These are phyloP conservation scores for Fusarium stilboides DNA, from an alignment of 2,329 filamentous ascomycete genomes.

Conservation along the genomic window DNA sequence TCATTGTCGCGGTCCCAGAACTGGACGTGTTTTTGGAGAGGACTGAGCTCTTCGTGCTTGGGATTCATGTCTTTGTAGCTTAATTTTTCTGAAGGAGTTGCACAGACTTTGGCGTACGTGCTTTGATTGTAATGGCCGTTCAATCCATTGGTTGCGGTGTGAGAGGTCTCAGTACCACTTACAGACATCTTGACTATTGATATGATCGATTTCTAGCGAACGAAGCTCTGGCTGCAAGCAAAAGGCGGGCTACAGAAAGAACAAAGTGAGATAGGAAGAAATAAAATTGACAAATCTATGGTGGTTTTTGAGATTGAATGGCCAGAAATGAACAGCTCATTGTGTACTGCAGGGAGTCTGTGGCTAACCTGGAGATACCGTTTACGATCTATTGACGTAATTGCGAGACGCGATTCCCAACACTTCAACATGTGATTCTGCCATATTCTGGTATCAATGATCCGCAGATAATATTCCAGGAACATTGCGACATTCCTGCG, in stretches of 20 bases:
- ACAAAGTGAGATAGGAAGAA: no score
- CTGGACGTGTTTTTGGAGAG: constrained; percentile 58
- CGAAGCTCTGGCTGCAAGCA: background rate
- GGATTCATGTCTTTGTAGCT: rapidly evolving
- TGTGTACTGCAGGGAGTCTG: background rate
- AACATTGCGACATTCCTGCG: background rate
- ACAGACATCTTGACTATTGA: background rate
- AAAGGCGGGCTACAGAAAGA: background rate
- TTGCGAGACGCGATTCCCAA: background rate
- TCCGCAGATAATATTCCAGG: background rate
- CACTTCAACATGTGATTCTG: constrained; percentile 22
- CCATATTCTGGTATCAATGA: constrained; percentile 4
- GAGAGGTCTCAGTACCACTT: background rate
- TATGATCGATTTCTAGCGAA: background rate
- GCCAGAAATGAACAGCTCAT: background rate
- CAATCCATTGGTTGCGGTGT: background rate
- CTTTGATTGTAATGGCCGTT: background rate
- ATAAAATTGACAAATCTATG: background rate
- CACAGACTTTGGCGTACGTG: background rate
- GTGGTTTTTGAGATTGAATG: background rate
- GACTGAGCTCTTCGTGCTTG: background rate
- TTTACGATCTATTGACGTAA: constrained; percentile 39
- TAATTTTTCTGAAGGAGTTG: background rate
- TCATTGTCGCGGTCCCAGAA: constrained; percentile 61
- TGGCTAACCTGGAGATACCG: constrained; percentile 1